phyloP scores from a whole-genome alignment of 2,329 filamentous ascomycete species.

The Venturia aucupariae region DNA sequence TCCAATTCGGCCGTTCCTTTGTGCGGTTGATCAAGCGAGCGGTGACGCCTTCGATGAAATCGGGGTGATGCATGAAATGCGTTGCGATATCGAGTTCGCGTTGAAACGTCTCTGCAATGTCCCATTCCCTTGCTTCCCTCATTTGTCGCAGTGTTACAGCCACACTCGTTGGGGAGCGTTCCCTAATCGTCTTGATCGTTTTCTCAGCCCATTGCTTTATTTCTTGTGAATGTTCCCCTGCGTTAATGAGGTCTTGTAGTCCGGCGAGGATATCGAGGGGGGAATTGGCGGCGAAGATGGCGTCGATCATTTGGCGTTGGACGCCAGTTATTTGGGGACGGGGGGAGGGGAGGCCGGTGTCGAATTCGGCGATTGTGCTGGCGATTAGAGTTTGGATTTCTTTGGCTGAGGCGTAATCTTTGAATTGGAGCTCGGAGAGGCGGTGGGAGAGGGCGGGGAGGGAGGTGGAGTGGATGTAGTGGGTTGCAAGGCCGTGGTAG shows the following conservation, averaged over 20 bases:
- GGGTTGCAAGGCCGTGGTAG: slow-evolving; percentile 86
- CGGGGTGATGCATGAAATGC: slow-evolving; percentile 81
- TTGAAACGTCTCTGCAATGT: slow-evolving; percentile 74
- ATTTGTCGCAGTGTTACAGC: slow-evolving; percentile 79
- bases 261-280: slow-evolving; percentile 63
- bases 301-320: slow-evolving; percentile 73
- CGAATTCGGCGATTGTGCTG: slow-evolving; percentile 84
- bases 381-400: slow-evolving; percentile 66
- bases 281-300: slow-evolving; percentile 35
- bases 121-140: slow-evolving; percentile 65
- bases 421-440: slow-evolving; percentile 81
- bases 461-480: slow-evolving; percentile 88
- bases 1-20: slow-evolving; percentile 60
- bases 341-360: slow-evolving; percentile 66
- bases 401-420: slow-evolving; percentile 57
- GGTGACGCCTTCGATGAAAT: slow-evolving; percentile 88
- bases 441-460: slow-evolving; percentile 73
- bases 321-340: slow-evolving; percentile 49
- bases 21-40: slow-evolving; percentile 67
- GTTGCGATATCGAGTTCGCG: slow-evolving; percentile 76
- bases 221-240: slow-evolving; percentile 28
- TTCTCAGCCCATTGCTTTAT: slow-evolving; percentile 67
- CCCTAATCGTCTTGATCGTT: slow-evolving; percentile 64
- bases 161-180: slow-evolving; percentile 77
- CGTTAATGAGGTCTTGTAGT: slow-evolving; percentile 36